Conservation (phyloP, 805 yeast species). For the Myxozyma geophila region DNA sequence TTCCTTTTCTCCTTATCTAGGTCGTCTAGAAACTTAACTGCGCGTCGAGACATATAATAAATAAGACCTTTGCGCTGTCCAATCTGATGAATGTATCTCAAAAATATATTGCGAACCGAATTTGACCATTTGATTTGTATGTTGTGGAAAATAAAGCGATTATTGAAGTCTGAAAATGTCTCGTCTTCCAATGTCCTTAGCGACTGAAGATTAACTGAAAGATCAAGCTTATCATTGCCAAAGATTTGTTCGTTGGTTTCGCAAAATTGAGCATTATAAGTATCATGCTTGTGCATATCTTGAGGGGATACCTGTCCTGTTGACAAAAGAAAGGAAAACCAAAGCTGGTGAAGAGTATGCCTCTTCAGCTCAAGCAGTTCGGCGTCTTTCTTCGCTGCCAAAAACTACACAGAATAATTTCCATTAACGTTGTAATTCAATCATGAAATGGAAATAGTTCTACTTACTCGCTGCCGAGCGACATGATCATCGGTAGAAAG, state of each 20-base stretch:
- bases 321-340: constrained; percentile 24
- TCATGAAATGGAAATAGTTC: neutral
- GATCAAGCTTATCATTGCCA: constrained; percentile 7
- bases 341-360: constrained; percentile 26
- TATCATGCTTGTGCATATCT: constrained; percentile 1
- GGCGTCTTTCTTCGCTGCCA: constrained; percentile 21
- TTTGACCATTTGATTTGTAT: constrained; percentile 82
- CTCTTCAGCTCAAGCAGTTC: constrained; percentile 20
- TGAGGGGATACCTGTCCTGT: constrained; percentile 10
- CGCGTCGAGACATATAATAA: constrained; percentile 54
- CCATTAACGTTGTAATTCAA: neutral
- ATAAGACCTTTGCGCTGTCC: constrained; percentile 52
- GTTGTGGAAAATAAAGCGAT: constrained; percentile 73
- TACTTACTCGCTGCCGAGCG: constrained; percentile 20
- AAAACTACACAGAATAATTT: constrained; percentile 4
- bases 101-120: constrained; percentile 62
- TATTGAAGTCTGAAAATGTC: constrained; percentile 51
- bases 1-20: constrained; percentile 48
- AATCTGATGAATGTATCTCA: constrained; percentile 60
- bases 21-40: constrained; percentile 58
- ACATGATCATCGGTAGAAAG: constrained; percentile 19
- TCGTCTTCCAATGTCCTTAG: constrained; percentile 19
- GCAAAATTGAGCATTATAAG: constrained; percentile 5
- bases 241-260: constrained; percentile 12
- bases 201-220: neutral